Evolutionary conservation across 805 yeast genomes (phyloP), one percentile per base, ranked within the genome.

Genomic region (Saccharomycopsis oosterbeekiorum): DNA sequence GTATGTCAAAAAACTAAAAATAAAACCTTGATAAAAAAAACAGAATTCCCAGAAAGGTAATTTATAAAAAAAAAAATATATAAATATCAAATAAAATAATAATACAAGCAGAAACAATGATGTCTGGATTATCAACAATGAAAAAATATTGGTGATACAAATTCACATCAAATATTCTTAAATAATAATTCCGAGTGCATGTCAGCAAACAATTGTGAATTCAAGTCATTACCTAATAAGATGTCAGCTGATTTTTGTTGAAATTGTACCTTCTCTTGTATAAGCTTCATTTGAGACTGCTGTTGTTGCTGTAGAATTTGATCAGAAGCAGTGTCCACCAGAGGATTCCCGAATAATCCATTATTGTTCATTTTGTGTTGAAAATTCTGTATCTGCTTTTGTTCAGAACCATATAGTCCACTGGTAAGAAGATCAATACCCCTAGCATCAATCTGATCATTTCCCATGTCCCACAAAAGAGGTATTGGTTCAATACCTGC

Each of bases 191-290:
- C 53, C 11, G 53, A 47, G 17, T 6, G 19, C 15, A 47, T 21
- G 10, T 47, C 53, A 47, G 53, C 15, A 24, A 57, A 57, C 57
- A 58, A 54, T n/a, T 56, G 47, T 9, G 56, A 15, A 24, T 37
- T 39, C 19, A 59, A 55, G 14, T 59, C 56, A 15, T 40, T 24
- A 8, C 21, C 26, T 17, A 43, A 15, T 19, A 17, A 17, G 2
- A 34, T 29, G 10, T n/a, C 21, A 21, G 8, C 5, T 21, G 53
- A 14, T 12, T 36, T 37, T 24, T 55, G 57, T 55, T 55, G 57
- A 37, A 15, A 8, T 26, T 40, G 58, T 53, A 21, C n/a, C 21
- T 26, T 26, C 1, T 40, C 53, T 12, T 56, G 34, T 8, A 56
- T 14, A n/a, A 12, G 36, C 24, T 41, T n/a, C 53, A 24, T 43